Conservation (phyloP, 75 land plant species). For the Larix kaempferi region DNA sequence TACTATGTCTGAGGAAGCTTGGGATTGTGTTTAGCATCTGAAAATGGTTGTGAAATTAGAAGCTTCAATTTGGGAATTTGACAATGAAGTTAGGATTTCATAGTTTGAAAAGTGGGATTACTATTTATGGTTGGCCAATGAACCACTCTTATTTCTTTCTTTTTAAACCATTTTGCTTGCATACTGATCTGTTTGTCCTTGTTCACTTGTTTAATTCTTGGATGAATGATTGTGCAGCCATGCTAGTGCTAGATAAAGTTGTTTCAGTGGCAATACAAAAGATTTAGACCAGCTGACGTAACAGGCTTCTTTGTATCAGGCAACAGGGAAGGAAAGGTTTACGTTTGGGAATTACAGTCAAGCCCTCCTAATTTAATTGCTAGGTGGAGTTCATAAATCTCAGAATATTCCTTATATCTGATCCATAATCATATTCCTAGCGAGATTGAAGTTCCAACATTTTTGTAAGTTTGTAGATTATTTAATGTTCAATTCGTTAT, state of each 20-base stretch:
- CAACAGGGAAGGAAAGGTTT: constrained; percentile 93
- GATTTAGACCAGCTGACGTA: background rate
- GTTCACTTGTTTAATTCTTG: background rate
- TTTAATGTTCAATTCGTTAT: background rate
- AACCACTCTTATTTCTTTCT: background rate
- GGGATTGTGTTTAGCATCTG: background rate
- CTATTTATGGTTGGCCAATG: background rate
- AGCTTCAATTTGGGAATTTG: background rate
- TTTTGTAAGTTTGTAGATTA: background rate
- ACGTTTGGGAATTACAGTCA: constrained; percentile 91
- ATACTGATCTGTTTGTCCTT: background rate
- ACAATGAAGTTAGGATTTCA: background rate
- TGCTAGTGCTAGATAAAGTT: background rate
- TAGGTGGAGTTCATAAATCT: constrained; percentile 31
- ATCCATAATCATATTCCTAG: background rate
- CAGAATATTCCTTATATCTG: background rate
- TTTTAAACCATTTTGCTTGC: background rate
- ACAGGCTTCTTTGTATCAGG: constrained; percentile 38
- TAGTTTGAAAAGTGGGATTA: background rate
- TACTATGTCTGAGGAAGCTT: background rate
- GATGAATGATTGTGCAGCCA: background rate
- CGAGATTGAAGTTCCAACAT: background rate
- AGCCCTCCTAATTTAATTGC: constrained; percentile 88
- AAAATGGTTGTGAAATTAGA: too few relatives aligned
- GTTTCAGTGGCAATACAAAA: background rate